Evolutionary conservation across 176 grass and related monocot genomes (phyloP).

Genomic region (Aegilops umbellulata): DNA sequence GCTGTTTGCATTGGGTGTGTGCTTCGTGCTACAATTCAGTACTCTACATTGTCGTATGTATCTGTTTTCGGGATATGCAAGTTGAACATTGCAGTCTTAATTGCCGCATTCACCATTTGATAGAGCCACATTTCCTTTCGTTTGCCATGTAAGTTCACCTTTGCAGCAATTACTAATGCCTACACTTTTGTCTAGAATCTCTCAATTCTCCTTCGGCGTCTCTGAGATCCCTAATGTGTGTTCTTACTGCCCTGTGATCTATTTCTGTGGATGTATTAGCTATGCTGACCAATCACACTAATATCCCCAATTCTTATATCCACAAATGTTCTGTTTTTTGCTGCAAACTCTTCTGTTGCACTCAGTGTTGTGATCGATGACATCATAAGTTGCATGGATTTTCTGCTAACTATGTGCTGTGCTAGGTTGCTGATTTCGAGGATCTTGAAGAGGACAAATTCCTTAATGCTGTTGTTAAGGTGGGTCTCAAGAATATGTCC

Average conservation of each 20-base stretch:
- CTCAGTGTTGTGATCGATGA: neutral
- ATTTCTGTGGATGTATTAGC: neutral
- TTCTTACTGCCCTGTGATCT: neutral
- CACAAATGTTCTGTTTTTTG: neutral
- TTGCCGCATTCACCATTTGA: neutral
- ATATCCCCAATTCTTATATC: neutral
- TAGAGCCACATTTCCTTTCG: neutral
- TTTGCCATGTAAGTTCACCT: conserved; percentile 1
- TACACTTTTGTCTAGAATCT: conserved; percentile 1
- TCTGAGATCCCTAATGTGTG: neutral
- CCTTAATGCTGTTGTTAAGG: conserved; percentile 96
- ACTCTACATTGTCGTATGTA: neutral
- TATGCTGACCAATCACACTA: neutral
- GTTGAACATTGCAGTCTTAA: neutral
- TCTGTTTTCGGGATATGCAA: neutral
- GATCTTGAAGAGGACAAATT: conserved; percentile 75
- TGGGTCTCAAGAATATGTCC: conserved; percentile 26
- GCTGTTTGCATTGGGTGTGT: neutral
- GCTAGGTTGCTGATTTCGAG: conserved; percentile 57
- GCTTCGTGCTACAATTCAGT: neutral
- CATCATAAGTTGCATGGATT: neutral
- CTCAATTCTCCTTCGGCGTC: neutral
- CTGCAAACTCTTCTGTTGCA: neutral
- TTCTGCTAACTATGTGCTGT: conserved; percentile 29
- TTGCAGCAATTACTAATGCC: neutral